Percentiles rank a stretch among this genome's conserved stretches.
Conservation (phyloP, 192 early-diverging fungal genomes). For the Paraglomus occultum region DNA sequence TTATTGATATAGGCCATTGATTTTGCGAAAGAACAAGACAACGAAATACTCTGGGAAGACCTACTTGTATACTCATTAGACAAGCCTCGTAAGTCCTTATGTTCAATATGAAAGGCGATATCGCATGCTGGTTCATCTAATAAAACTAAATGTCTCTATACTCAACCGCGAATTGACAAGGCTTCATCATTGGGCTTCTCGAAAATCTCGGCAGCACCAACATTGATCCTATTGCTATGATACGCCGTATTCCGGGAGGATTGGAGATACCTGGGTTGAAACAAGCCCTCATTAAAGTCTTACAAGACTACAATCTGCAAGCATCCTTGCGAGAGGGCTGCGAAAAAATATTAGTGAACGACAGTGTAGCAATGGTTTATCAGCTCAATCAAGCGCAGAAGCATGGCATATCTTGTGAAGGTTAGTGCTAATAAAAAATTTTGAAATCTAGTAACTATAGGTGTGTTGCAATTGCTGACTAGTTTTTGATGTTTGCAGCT, state of each 20-base stretch:
- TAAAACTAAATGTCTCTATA: not conserved
- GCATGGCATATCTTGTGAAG: constrained; percentile 58
- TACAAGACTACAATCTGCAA: constrained; percentile 90
- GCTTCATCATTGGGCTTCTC: constrained; percentile 89
- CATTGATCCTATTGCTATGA: constrained; percentile 79
- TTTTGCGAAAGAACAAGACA: constrained; percentile 97
- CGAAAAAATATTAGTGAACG: constrained; percentile 84
- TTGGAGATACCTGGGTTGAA: constrained; percentile 82
- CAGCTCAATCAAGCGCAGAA: constrained; percentile 66
- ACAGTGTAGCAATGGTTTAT: constrained; percentile 78
- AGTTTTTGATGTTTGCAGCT: constrained; percentile 23
- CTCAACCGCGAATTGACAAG: constrained; percentile 35
- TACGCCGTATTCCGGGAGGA: constrained; percentile 76
- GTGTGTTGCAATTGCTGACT: not conserved
- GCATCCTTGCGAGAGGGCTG: constrained; percentile 88
- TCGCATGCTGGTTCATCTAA: constrained; percentile 21
- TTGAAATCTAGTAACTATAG: constrained; percentile 8
- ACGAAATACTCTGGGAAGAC: constrained; percentile 95
- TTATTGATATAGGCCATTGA: constrained; percentile 75
- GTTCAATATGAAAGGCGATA: not conserved
- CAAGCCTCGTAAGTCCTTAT: constrained; percentile 74
- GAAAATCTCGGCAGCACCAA: constrained; percentile 82
- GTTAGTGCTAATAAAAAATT: constrained; percentile 26
- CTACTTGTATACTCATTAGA: constrained; percentile 90
- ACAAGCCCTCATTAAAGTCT: constrained; percentile 78